A percentile compares a stretch with the other conserved stretches of the same genome.
Evolutionary conservation across 2,329 filamentous ascomycete genomes (phyloP).

Genomic region (Emydomyces testavorans): DNA sequence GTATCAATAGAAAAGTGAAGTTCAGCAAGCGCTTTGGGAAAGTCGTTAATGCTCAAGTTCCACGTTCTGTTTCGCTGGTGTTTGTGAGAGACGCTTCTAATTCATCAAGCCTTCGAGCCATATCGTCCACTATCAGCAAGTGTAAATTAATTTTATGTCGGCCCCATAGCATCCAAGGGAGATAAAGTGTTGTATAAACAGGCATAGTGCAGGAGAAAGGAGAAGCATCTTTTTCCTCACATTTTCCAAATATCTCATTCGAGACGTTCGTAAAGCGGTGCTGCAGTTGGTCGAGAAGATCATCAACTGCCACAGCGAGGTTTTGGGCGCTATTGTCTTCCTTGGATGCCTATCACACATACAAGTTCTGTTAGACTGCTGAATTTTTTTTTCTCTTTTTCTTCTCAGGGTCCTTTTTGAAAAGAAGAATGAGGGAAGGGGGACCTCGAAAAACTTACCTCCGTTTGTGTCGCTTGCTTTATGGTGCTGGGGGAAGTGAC

Average conservation of each 20-base stretch:
- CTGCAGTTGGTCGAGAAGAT: constrained; percentile 71
- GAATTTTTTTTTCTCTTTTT: too few species aligned
- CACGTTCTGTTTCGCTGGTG: constrained; percentile 37
- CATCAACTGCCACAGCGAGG: constrained; percentile 69
- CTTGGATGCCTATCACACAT: constrained; percentile 11
- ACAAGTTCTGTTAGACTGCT: too few species aligned
- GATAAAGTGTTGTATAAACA: too few species aligned
- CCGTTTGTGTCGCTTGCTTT: neutral
- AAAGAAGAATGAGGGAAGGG: too few species aligned
- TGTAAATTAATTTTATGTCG: neutral
- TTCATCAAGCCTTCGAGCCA: constrained; percentile 74
- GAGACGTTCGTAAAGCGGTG: constrained; percentile 78
- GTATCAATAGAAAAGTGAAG: too few species aligned
- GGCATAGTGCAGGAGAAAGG: neutral
- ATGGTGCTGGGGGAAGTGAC: constrained; percentile 3
- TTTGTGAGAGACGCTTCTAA: constrained; percentile 62
- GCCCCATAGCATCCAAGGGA: too few species aligned
- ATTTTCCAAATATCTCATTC: constrained; percentile 77
- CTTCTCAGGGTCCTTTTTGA: too few species aligned
- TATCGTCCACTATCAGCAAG: constrained; percentile 68
- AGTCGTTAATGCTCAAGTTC: constrained; percentile 2
- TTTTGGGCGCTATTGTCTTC: constrained; percentile 32
- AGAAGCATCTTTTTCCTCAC: constrained; percentile 41
- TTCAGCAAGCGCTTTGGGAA: neutral
- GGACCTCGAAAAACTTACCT: neutral